phyloP scores from a whole-genome alignment of 805 yeast genomes.

The Wickerhamiella lipophila region DNA sequence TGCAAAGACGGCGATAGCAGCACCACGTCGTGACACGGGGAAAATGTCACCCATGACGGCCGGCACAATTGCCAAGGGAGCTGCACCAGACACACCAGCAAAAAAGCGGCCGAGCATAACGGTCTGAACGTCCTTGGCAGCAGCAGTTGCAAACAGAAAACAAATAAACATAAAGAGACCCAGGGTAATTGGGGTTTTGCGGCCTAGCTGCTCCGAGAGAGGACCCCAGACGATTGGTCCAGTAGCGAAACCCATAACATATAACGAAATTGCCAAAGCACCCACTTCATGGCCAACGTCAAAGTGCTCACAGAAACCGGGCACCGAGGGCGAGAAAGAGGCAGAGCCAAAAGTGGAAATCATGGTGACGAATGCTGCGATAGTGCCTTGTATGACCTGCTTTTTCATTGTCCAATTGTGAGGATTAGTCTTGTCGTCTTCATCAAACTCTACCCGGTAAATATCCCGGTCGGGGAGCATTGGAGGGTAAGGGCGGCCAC shows the following conservation, averaged over 20 bases:
- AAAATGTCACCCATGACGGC: conserved; percentile 49
- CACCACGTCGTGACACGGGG: conserved; percentile 39
- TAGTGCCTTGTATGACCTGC: background rate
- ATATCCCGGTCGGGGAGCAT: conserved; percentile 11
- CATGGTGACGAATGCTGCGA: conserved; percentile 16
- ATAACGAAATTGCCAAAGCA: conserved; percentile 43
- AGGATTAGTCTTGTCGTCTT: conserved; percentile 10
- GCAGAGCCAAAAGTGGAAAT: conserved; percentile 11
- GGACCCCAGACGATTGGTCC: conserved; percentile 62
- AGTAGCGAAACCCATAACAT: conserved; percentile 51
- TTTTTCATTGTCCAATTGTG: conserved; percentile 10
- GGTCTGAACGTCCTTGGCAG: conserved; percentile 39
- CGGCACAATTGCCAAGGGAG: conserved; percentile 48
- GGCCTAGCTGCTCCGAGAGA: conserved; percentile 38
- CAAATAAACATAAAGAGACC: conserved; percentile 26
- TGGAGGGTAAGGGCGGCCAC: conserved; percentile 12
- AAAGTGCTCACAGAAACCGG: conserved; percentile 27
- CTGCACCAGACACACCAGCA: conserved; percentile 47
- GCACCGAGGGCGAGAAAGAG: background rate
- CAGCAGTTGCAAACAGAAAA: conserved; percentile 40
- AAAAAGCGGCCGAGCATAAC: conserved; percentile 43
- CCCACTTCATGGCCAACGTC: conserved; percentile 55
- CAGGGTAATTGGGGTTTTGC: conserved; percentile 37
- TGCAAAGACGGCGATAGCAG: conserved; percentile 39
- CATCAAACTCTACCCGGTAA: conserved; percentile 13